Evolutionary conservation across 257 asterid species (phyloP).

Genomic region (Coffea canephora): DNA sequence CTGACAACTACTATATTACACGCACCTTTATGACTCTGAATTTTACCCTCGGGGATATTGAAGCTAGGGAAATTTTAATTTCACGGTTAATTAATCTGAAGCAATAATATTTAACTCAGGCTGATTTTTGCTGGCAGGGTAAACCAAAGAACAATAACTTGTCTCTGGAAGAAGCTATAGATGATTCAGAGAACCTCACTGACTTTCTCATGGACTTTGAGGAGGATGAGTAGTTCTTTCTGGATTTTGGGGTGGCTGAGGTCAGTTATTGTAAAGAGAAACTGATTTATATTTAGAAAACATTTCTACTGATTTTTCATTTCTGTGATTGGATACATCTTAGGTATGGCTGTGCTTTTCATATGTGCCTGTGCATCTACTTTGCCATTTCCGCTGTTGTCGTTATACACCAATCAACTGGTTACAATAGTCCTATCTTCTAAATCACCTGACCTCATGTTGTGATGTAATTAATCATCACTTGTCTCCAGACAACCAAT

Average conservation of each 20-base stretch:
- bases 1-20: background rate
- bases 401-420: too few relatives aligned
- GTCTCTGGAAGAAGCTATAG: conserved; percentile 86
- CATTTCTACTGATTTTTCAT: background rate
- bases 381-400: background rate
- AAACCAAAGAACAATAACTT: conserved; percentile 54
- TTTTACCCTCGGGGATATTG: background rate
- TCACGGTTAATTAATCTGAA: background rate
- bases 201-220: conserved; percentile 82
- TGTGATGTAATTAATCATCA: background rate
- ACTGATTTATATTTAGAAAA: background rate
- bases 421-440: background rate
- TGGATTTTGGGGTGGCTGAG: background rate
- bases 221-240: conserved; percentile 29
- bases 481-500: too few relatives aligned
- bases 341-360: too few relatives aligned
- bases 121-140: conserved; percentile 36
- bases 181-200: conserved; percentile 85
- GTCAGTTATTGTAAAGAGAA: background rate
- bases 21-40: background rate
- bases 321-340: background rate
- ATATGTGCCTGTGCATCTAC: background rate
- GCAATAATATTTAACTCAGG: conserved; percentile 4
- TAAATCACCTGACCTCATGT: background rate
- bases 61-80: background rate